These are phyloP conservation scores for Apiotrichum porosum DNA, from an alignment of 1,284 basidiomycete species.

Conservation along the genomic window DNA sequence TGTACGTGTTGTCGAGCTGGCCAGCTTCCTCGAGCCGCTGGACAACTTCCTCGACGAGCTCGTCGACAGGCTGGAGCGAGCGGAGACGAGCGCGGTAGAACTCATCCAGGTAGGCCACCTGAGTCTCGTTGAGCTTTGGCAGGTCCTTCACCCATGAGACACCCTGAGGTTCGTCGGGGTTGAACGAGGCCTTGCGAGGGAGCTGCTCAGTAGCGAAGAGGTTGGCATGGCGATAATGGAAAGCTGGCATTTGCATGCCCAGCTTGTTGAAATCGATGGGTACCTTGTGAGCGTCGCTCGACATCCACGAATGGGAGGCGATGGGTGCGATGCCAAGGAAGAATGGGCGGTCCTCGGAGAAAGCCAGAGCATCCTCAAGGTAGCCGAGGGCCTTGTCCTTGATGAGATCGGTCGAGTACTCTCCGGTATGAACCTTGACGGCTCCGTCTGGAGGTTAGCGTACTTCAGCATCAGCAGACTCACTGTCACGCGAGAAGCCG, in stretches of 20 bases:
- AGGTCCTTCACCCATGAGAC: conserved; percentile 35
- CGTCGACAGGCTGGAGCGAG: conserved; percentile 34
- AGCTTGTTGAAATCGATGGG: not conserved
- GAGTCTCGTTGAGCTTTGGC: conserved; percentile 29
- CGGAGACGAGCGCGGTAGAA: conserved; percentile 35
- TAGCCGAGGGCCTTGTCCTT: conserved; percentile 25
- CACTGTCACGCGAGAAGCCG: conserved; percentile 21
- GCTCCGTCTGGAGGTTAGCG: conserved; percentile 13
- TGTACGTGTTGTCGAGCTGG: conserved; percentile 37
- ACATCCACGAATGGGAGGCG: conserved; percentile 1
- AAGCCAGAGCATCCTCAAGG: conserved; percentile 19
- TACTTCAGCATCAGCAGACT: not conserved
- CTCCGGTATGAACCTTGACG: conserved; percentile 19
- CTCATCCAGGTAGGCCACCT: conserved; percentile 41
- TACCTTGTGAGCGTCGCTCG: too few species aligned
- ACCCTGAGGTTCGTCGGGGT: conserved; percentile 29
- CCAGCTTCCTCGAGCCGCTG: conserved; percentile 28
- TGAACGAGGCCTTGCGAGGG: conserved; percentile 21
- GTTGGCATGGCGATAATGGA: conserved; percentile 24
- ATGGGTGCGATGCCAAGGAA: conserved; percentile 25
- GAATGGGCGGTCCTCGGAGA: conserved; percentile 24
- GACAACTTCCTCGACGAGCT: conserved; percentile 35
- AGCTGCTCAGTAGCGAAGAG: conserved; percentile 25
- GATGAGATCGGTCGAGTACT: conserved; percentile 36
- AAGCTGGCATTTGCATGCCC: conserved; percentile 13